These are phyloP conservation scores for Lactarius hatsudake DNA, from an alignment of 768 basidiomycete genomes.

Conservation along the genomic window DNA sequence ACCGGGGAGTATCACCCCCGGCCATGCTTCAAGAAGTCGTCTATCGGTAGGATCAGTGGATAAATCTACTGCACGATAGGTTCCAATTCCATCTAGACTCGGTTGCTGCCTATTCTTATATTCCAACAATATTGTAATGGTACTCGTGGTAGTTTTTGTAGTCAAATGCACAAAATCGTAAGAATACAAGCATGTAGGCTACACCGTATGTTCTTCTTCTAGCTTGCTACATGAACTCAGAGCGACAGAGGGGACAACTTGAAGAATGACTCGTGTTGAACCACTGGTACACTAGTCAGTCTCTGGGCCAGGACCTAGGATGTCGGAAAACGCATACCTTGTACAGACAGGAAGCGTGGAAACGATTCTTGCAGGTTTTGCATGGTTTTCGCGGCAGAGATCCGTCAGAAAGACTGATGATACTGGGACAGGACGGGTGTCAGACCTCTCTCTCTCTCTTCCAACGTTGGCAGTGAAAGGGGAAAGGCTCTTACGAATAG, in stretches of 20 bases:
- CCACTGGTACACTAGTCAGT: constrained; percentile 53
- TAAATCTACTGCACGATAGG: background rate
- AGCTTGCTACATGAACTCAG: constrained; percentile 59
- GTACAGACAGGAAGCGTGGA: constrained; percentile 89
- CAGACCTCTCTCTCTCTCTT: background rate
- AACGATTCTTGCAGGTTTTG: constrained; percentile 90
- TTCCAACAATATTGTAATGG: background rate
- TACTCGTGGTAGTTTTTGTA: background rate
- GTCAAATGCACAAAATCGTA: background rate
- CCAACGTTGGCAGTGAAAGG: background rate
- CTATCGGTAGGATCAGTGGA: background rate
- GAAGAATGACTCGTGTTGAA: constrained; percentile 87
- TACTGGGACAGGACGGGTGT: constrained; percentile 43
- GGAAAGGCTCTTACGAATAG: constrained; percentile 63
- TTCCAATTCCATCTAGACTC: background rate
- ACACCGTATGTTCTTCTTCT: background rate
- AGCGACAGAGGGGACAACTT: constrained; percentile 87
- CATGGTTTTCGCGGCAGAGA: constrained; percentile 88
- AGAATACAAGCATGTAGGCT: background rate
- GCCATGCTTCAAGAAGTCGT: background rate
- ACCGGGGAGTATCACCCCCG: background rate
- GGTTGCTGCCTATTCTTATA: background rate
- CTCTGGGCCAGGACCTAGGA: background rate
- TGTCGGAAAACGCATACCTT: constrained; percentile 50
- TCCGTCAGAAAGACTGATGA: constrained; percentile 88